Evolutionary conservation across 2,329 filamentous ascomycete species (phyloP), one percentile per base, ranked within the genome.

Genomic region (Dactylellina parvicollis): DNA sequence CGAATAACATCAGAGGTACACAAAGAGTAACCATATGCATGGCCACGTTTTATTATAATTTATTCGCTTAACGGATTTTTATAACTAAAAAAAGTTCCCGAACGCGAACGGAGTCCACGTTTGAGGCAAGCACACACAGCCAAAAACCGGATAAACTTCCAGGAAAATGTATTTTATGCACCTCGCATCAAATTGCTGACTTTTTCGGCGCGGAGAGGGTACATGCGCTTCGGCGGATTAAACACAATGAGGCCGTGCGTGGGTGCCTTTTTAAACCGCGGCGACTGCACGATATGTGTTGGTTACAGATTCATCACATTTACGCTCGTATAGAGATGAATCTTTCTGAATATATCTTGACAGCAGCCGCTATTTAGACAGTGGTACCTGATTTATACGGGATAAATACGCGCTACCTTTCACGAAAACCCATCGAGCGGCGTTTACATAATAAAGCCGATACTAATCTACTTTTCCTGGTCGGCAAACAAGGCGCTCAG

Each of bases 1-100:
- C 47, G 18, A 54, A 54, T 5, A 54, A n/a, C 4, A 7, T n/a
- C 9, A n/a, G 24, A 22, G n/a, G 49, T 5, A 16, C n/a, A 54
- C 5, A 54, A 38, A 36, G 32, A 24, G 28, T 7, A 14, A 38
- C 16, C 9, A 42, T 56, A 40, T 60, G 64, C 64, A 69, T 57
- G 64, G 64, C 64, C 64, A 69, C 64, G 64, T 69, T 69, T 69
- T 67, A n/a, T n/a, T n/a, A 67, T 59, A 61, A 54, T 50, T 69
- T 40, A 60, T 69, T 69, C 64, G 64, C 64, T 69, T 69, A 69
- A 20, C 64, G 44, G 40, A 38, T 56, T 66, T 69, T 69, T 69
- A 69, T 69, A 69, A 69, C 54, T 69, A 54, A 38, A n/a, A n/a
- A n/a, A 54, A 60, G 54, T 69, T 69, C 64, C 64, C 64, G 64